Evolutionary conservation across 2,329 filamentous ascomycete genomes (phyloP).

Genomic region (Sordariomycetes sp.): DNA sequence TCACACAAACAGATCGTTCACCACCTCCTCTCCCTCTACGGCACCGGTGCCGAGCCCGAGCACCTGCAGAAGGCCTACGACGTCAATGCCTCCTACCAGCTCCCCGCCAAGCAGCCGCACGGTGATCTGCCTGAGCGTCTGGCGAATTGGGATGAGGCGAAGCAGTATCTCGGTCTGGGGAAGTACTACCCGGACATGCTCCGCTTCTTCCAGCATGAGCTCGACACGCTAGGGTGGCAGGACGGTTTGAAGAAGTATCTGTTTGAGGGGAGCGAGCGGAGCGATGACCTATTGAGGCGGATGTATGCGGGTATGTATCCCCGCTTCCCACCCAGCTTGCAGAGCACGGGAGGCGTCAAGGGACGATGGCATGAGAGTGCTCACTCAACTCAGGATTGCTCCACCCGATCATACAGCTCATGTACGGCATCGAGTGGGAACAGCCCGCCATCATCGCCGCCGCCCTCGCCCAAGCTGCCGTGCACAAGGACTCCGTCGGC

Average conservation of each 20-base stretch:
- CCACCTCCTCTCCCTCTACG: slow-evolving; percentile 65
- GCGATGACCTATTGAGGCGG: slow-evolving; percentile 58
- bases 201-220: slow-evolving; percentile 64
- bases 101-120: slow-evolving; percentile 34
- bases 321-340: background rate
- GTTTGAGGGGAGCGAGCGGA: slow-evolving; percentile 53
- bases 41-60: slow-evolving; percentile 54
- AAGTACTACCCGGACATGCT: slow-evolving; percentile 63
- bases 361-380: background rate
- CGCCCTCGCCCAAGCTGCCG: slow-evolving; percentile 64
- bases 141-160: slow-evolving; percentile 41
- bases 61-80: slow-evolving; percentile 55
- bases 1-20: slow-evolving; percentile 46
- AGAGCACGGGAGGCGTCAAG: background rate
- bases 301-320: slow-evolving; percentile 50
- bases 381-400: slow-evolving; percentile 44
- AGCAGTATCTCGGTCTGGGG: slow-evolving; percentile 49
- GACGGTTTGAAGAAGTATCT: slow-evolving; percentile 54
- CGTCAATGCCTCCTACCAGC: slow-evolving; percentile 57
- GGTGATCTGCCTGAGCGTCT: slow-evolving; percentile 43
- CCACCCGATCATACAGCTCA: slow-evolving; percentile 76
- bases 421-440: slow-evolving; percentile 73
- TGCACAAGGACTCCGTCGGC: slow-evolving; percentile 50
- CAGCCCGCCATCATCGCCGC: slow-evolving; percentile 76
- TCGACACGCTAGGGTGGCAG: slow-evolving; percentile 51